Evolutionary conservation across 305 asterid species (phyloP).

Genomic region (Fraxinus latifolia): DNA sequence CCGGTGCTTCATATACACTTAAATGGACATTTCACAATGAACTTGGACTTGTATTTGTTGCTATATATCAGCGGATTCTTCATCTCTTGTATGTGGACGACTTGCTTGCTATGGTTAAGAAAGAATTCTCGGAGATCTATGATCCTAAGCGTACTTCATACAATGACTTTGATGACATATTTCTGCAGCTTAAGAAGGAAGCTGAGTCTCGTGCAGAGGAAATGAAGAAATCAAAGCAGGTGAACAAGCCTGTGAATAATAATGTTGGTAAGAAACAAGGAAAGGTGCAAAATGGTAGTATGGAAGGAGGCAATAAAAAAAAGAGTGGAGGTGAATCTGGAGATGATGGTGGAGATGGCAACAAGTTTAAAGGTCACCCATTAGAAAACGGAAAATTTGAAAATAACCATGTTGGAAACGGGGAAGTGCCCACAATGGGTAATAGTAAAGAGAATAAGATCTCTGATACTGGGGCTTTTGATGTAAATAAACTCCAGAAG

Average conservation of each 20-base stretch:
- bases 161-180: slow-evolving; percentile 61
- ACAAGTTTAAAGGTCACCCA: slow-evolving; percentile 33
- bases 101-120: slow-evolving; percentile 75
- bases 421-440: slow-evolving; percentile 28
- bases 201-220: slow-evolving; percentile 92
- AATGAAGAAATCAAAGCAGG: slow-evolving; percentile 72
- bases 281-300: slow-evolving; percentile 46
- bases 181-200: slow-evolving; percentile 85
- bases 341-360: slow-evolving; percentile 51
- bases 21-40: slow-evolving; percentile 94
- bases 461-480: slow-evolving; percentile 65
- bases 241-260: slow-evolving; percentile 47
- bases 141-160: slow-evolving; percentile 67
- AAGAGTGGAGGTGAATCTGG: slow-evolving; percentile 70
- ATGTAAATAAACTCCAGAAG: slow-evolving; percentile 82
- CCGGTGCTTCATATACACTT: slow-evolving; percentile 86
- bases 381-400: slow-evolving; percentile 52
- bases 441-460: slow-evolving; percentile 60
- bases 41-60: slow-evolving; percentile 88
- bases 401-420: slow-evolving; percentile 39
- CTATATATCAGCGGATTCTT: slow-evolving; percentile 82
- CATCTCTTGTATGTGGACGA: slow-evolving; percentile 93
- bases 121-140: slow-evolving; percentile 62
- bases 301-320: slow-evolving; percentile 70
- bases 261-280: slow-evolving; percentile 69